Evolutionary conservation across 1,139 yeast species (phyloP), one percentile per base, ranked within the genome.

Genomic region (Debaryomyces subglobosus): DNA sequence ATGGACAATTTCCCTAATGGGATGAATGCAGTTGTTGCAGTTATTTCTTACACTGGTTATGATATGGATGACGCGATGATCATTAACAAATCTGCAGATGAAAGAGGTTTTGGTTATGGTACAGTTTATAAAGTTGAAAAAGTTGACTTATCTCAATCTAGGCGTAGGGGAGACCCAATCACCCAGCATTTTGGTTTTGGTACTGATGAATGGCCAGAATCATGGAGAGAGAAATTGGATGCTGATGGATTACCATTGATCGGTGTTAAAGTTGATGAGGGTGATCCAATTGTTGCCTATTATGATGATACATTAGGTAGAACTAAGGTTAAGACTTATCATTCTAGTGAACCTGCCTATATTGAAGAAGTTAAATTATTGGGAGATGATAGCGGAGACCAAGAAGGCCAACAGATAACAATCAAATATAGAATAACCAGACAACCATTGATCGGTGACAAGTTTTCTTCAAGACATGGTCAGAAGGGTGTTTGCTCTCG

Each of bases 21-120:
- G 67, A 91, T 90, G 59, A 94, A 94, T 64, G 99, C 99, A 3
- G 97, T 94, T 50, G 99, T 94, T 54, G 99, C 99, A 0, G 99
- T 94, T 58, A 94, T 94, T 63, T 91, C 99, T 0, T 94, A 94
- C 68, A 95, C 99, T 6, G 99, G 99, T 59, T 94, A 94, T 66
- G 99, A 94, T 88, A 94, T 94, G 99, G 85, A 94, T 74, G 99
- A 94, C 72, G 99, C 99, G 65, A 94, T 94, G 99, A 94, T 94
- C 64, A 84, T 94, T 61, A 95, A 94, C 71, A 94, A 94, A 69
- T 87, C 96, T 43, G 97, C 98, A 0, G 96, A 92, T 63, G 99
- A 94, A 72, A 82, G 99, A 68, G 99, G 99, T 0, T 95, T 94
- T 58, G 99, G 96, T 21, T 95, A 94, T 61, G 99, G 99, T 71